phyloP scores from a whole-genome alignment of 345 rosid species.

The Mercurialis annua region DNA sequence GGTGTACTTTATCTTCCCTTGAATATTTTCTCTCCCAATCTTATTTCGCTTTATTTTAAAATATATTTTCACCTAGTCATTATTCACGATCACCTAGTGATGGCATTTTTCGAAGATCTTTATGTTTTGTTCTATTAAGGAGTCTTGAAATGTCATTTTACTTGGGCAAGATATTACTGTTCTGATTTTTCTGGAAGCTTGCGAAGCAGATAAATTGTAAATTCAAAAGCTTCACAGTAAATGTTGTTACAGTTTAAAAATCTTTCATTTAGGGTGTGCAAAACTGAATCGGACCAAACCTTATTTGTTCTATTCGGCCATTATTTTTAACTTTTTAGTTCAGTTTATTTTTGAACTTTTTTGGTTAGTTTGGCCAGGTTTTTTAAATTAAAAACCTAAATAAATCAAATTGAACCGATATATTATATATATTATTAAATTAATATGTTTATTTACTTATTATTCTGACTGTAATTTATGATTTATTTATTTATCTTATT shows the following conservation, averaged over 20 bases:
- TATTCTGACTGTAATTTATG: too few relatives aligned
- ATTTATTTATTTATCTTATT: too few relatives aligned
- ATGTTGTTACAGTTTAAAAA: constrained; percentile 13
- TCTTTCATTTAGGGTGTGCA: too few relatives aligned
- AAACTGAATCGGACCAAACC: too few relatives aligned
- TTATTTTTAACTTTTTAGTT: too few relatives aligned
- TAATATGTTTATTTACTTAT: too few relatives aligned
- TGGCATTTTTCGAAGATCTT: constrained; percentile 11
- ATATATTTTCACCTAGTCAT: neutral
- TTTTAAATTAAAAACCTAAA: too few relatives aligned
- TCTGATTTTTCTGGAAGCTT: neutral
- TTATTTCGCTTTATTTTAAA: neutral
- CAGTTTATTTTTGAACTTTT: too few relatives aligned
- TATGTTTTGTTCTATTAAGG: neutral
- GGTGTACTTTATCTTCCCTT: neutral
- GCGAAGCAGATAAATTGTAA: neutral
- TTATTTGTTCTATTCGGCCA: too few relatives aligned
- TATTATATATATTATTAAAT: too few relatives aligned
- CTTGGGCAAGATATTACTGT: neutral
- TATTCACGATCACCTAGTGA: neutral
- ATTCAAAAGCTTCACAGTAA: neutral
- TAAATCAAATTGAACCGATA: too few relatives aligned
- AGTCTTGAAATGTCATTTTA: neutral
- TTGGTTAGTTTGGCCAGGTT: too few relatives aligned
- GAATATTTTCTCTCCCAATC: neutral